Base-by-base conservation (phyloP, 768 basidiomycete species). In the Russula dissimulans region DNA sequence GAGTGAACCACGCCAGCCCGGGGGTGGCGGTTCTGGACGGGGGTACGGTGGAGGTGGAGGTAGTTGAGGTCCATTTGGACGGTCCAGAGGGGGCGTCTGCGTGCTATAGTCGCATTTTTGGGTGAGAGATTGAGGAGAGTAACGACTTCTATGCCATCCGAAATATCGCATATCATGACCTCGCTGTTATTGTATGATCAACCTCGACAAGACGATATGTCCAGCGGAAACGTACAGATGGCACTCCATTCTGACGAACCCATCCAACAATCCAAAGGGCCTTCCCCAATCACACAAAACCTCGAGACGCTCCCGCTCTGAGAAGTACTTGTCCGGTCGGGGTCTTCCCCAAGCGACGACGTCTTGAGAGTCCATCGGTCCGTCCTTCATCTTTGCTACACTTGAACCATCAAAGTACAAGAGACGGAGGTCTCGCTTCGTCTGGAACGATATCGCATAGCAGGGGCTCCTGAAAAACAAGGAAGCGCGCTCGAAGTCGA, bases 321-420 rank as follows among this genome's bases (percentile, higher is more conserved):
- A 58, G 2, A 18, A 18, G 11, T 4, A 45, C 53, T 61, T 62
- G 8, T 68, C 69, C 3, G 68, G 69, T 6, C 39, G 57, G 26
- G 57, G 41, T 34, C 62, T 49, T 4, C 71, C 71, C 73, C 74
- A 74, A 0, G 62, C 39, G 22, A 76, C 18, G 3, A 76, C 44
- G 62, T 76, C 76, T 56, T 76, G 68, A 63, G 44, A 63, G 44
- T 76, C 75, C 66, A 74, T 57, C 0, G 71, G 59, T 5, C 75
- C 74, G 17, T 62, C 60, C 1, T 32, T n/a, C 62, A 73, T 63
- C 53, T 68, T 61, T 2, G 55, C 63, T 15, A 63, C 62, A 7
- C 53, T 54, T 6, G 56, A 26, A 8, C 65, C 65, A 47, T 66
- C 62, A 18, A 66, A 64, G 39, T 66, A 66, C 9, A 55, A 39